Evolutionary conservation across 257 asterid genomes (phyloP), one percentile per base, ranked within the genome.

Genomic region (Asclepias syriaca): DNA sequence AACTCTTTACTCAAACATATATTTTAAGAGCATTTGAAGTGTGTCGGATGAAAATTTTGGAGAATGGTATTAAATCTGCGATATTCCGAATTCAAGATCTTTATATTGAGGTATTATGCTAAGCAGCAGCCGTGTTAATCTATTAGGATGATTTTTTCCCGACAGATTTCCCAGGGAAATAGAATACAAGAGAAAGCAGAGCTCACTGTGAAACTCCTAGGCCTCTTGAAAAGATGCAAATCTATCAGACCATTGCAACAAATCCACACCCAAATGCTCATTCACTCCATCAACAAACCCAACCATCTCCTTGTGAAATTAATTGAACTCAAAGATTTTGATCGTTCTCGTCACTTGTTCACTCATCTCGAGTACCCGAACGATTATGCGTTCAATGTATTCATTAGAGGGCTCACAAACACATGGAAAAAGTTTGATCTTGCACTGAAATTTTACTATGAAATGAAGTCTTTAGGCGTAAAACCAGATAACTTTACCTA

Each of bases 401-500:
- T 93, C 88, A 93, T 93, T 75, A 80, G 97, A 68, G 97, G 95
- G 13, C 77, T 87, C 0, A 68, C 97, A 37, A 89, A 95, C 3
- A 78, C 96, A 4, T 93, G 98, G 98, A 81, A 84, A 66, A 84
- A 77, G 14, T 88, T 74, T 75, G 84, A 82, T 74, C 81, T 83
- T 40, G 90, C 96, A 0, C 56, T 91, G 2, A 76, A 88, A 57
- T 77, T 69, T 75, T 88, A 84, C 55, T 78, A 75, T 74, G 73
- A 73, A 76, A 91, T 93, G 98, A 91, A 80, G 69, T 68, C 59
- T 59, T 65, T 78, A 11, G 83, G 86, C 66, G 60, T 91, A 55
- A 86, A 83, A 74, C 91, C 97, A 0, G 96, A 89, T 66, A 91
- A 91, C 78, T 94, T 85, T 49, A 91, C 97, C 12, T 91, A 85